Conservation (phyloP, 176 grass and related monocot genomes). For the Ananas comosus region DNA sequence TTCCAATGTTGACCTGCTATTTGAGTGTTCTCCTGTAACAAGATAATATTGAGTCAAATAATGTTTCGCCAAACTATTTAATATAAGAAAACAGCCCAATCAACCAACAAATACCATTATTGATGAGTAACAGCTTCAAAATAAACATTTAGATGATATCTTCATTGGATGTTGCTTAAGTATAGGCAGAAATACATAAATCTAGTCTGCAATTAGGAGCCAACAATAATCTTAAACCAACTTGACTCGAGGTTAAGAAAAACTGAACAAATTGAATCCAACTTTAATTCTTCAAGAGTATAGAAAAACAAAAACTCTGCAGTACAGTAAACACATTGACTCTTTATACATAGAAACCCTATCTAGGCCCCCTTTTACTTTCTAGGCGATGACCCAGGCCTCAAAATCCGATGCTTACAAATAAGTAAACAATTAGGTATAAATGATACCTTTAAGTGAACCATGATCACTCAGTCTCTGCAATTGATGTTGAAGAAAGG, state of each 20-base stretch:
- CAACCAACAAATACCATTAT: not conserved
- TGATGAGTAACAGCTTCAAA: not conserved
- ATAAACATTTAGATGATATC: no score
- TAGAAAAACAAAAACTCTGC: no score
- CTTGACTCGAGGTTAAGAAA: slow-evolving; percentile 1
- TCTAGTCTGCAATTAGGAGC: not conserved
- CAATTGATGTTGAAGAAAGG: slow-evolving; percentile 82
- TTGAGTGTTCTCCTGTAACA: slow-evolving; percentile 56
- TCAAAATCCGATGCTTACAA: not conserved
- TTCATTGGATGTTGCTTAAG: not conserved
- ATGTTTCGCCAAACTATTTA: not conserved
- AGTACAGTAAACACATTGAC: no score
- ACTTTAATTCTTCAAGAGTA: not conserved
- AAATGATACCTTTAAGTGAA: slow-evolving; percentile 65
- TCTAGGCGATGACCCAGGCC: no score
- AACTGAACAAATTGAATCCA: not conserved
- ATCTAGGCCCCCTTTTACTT: no score
- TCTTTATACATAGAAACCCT: no score
- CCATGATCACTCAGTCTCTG: slow-evolving; percentile 43
- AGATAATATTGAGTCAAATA: slow-evolving; percentile 10
- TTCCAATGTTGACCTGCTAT: slow-evolving; percentile 75
- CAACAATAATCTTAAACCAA: not conserved
- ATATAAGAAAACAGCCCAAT: not conserved
- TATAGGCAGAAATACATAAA: not conserved
- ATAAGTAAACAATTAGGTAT: not conserved